These are phyloP conservation scores for Verticillium nonalfalfae DNA, from an alignment of 2,329 filamentous ascomycete species.

Conservation along the genomic window DNA sequence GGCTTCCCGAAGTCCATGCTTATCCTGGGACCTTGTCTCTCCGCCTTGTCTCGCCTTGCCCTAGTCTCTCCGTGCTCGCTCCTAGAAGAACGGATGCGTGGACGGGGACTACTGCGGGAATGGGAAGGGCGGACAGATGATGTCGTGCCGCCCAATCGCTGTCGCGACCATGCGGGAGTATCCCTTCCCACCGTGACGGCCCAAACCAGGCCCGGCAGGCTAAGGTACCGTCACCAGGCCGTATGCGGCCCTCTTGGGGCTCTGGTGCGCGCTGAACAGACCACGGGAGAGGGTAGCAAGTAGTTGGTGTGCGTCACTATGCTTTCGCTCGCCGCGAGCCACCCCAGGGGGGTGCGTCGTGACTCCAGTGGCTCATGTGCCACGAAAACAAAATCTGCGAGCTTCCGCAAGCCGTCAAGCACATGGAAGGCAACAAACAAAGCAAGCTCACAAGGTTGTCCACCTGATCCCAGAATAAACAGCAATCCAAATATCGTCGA, in stretches of 20 bases:
- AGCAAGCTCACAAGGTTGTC: background rate
- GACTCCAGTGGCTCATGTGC: background rate
- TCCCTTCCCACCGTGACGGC: background rate
- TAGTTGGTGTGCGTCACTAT: background rate
- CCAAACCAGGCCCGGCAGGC: background rate
- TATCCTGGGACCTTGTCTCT: background rate
- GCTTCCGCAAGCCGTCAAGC: background rate
- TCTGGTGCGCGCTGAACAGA: background rate
- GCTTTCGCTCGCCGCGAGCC: background rate
- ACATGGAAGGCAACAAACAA: background rate
- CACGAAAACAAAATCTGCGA: background rate
- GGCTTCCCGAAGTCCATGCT: background rate
- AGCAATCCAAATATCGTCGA: background rate
- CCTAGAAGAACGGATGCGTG: background rate
- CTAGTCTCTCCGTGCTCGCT: background rate
- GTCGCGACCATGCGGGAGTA: background rate
- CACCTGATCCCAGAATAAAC: background rate
- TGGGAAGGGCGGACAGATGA: constrained; percentile 10
- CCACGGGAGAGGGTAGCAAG: background rate
- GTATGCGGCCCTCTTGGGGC: background rate
- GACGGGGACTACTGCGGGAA: constrained; percentile 5
- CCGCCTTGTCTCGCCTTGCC: background rate
- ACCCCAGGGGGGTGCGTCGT: background rate
- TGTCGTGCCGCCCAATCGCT: constrained; percentile 8
- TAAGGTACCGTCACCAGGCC: background rate